A percentile compares a stretch with the other conserved stretches of the same genome.
Conservation (phyloP, 73 alveolate species). For the Blepharisma stoltei region DNA sequence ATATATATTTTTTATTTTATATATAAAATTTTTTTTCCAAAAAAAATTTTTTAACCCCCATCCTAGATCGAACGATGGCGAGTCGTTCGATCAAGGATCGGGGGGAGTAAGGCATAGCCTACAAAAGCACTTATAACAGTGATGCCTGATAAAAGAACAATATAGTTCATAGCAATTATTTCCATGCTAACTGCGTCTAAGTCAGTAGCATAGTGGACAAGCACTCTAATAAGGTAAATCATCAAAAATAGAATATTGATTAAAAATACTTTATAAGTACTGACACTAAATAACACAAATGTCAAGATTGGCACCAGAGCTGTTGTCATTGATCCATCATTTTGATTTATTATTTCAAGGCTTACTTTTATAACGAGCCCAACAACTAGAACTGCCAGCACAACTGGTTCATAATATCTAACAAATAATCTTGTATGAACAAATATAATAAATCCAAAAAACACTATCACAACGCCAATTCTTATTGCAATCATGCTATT, state of each 20-base stretch:
- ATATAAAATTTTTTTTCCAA: no score
- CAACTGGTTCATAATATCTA: neutral
- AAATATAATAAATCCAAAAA: neutral
- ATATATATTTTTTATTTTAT: no score
- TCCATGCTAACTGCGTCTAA: neutral
- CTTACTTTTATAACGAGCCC: neutral
- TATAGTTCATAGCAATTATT: neutral
- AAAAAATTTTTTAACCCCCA: no score
- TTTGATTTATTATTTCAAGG: neutral
- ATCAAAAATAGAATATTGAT: neutral
- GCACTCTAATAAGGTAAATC: constrained; percentile 10
- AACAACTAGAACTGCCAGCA: neutral
- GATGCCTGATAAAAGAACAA: constrained; percentile 7
- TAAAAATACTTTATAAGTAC: constrained; percentile 18
- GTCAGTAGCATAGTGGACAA: constrained; percentile 6
- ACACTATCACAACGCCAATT: neutral
- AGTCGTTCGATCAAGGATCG: no score
- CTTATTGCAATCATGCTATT: neutral
- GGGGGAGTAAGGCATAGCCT: constrained; percentile 19
- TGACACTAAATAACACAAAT: neutral
- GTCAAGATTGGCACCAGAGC: constrained; percentile 5
- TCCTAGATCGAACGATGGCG: no score
- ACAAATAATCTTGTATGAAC: neutral
- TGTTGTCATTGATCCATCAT: constrained; percentile 26
- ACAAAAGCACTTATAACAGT: constrained; percentile 25